Conservation (phyloP, 495 filamentous ascomycete genomes). For the Pyrenula aspistea region DNA sequence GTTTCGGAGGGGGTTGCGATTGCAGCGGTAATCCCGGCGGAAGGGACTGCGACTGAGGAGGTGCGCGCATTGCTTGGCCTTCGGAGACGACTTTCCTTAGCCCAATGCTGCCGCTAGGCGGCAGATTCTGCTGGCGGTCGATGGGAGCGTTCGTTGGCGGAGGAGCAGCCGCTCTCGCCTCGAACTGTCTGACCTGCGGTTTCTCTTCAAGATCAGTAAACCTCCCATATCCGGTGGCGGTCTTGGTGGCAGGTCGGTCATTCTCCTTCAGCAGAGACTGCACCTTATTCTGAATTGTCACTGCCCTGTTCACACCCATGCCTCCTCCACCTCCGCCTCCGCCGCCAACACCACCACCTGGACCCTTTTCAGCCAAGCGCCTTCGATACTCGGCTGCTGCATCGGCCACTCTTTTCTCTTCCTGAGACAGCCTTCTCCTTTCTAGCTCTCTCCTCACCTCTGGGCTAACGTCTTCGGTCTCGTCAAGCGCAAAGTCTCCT, state of each 20-base stretch:
- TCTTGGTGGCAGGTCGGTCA: slow-evolving; percentile 49
- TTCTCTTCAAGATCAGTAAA: slow-evolving; percentile 34
- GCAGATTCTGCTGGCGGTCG: slow-evolving; percentile 8
- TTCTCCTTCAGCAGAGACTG: slow-evolving; percentile 77
- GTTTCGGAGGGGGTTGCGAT: background rate
- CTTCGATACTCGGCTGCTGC: slow-evolving; percentile 86
- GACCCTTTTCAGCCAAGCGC: slow-evolving; percentile 54
- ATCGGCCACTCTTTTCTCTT: slow-evolving; percentile 83
- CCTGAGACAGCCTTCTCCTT: slow-evolving; percentile 67
- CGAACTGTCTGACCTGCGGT: slow-evolving; percentile 30
- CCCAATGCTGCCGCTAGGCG: slow-evolving; percentile 11
- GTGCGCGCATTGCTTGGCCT: background rate
- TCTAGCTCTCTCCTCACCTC: slow-evolving; percentile 90
- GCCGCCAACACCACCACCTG: slow-evolving; percentile 11
- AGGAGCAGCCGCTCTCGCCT: slow-evolving; percentile 3
- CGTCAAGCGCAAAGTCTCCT: slow-evolving; percentile 41
- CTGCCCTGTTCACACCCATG: slow-evolving; percentile 40
- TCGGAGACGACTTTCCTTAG: slow-evolving; percentile 7
- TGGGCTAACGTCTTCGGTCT: slow-evolving; percentile 63
- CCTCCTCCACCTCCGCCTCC: slow-evolving; percentile 9
- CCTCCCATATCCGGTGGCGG: slow-evolving; percentile 79
- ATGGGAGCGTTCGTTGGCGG: slow-evolving; percentile 5
- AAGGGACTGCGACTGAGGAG: too few relatives aligned
- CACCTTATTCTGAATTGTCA: slow-evolving; percentile 82
- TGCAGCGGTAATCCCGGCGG: background rate